Base-by-base conservation (phyloP, 2,329 filamentous ascomycete genomes). In the Microcyclosporella mali region DNA sequence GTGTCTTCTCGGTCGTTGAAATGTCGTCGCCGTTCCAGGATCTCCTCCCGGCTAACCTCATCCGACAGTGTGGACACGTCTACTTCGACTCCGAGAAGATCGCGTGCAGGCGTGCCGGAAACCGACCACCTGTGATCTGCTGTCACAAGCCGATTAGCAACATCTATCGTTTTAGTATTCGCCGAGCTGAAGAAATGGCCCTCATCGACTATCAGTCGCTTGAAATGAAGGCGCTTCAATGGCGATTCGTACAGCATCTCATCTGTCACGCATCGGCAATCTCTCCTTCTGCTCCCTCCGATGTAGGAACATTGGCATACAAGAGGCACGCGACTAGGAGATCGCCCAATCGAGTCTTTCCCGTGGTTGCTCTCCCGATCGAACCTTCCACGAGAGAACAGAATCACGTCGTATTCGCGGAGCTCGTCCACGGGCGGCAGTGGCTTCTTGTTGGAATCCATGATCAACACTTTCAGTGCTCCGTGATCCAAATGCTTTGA, bases 131-230 rank as follows among this genome's bases (percentile, higher is more conserved):
- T 79, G 14, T 86, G 78, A 35, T 88, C 82, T 12, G 88, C 69
- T 29, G 59, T 64, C 3, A 74, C 61, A 17, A 82, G 69, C 38
- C 72, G 67, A 28, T 74, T 66, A 4, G 79, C 67, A 7, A 81
- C 69, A 12, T 72, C 61, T 4, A 77, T 70, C 25, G 78, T 75
- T 34, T 70, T 75, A 1, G 79, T 87, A 2, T 66, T 74, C 1
- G 77, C 77, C 29, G 85, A 83, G 0, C 87, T 86, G 45, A 95
- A 81, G 46, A 78, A 84, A 61, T 95, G 88, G 0, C 90, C 90
- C 70, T 95, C 90, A 51, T 97, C 90, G 14, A 94, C 84, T 34
- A 97, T 89, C 6, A 94, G 82, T 1, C 90, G 77, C 56, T 95
- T 82, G 75, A 90, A 95, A 54, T 87, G 88, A 3, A 95, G 65